Percentiles rank a stretch among this genome's conserved stretches.
These are phyloP conservation scores for Fimicolochytrium jonesii DNA, from an alignment of 192 early-diverging fungal genomes.

Conservation along the genomic window DNA sequence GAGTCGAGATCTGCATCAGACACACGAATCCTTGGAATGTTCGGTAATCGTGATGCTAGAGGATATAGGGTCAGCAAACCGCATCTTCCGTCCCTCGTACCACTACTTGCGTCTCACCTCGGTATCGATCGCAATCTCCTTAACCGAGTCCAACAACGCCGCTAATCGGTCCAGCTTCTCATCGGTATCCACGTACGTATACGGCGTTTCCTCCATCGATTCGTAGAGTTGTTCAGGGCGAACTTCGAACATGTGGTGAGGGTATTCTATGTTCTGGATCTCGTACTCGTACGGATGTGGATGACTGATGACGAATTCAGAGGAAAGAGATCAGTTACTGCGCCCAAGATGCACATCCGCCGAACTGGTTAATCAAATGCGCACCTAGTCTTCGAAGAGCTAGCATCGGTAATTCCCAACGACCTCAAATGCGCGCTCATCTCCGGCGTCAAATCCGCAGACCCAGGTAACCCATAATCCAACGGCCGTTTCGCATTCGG, in stretches of 20 bases:
- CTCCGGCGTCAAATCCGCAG: constrained; percentile 19
- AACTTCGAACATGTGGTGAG: constrained; percentile 61
- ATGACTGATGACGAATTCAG: constrained; percentile 34
- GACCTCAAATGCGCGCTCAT: constrained; percentile 33
- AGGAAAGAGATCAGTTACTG: too few species aligned
- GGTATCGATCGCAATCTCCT: constrained; percentile 89
- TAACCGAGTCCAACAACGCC: constrained; percentile 48
- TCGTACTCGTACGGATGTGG: constrained; percentile 92
- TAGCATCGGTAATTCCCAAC: constrained; percentile 34
- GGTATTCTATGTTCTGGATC: constrained; percentile 75
- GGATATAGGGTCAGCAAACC: too few species aligned
- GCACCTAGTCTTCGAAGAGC: constrained; percentile 21
- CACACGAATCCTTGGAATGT: constrained; percentile 94
- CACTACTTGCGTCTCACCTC: constrained; percentile 39
- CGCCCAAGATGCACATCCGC: too few species aligned
- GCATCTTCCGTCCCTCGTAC: too few species aligned
- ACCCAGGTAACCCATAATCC: constrained; percentile 49
- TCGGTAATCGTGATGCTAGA: constrained; percentile 74
- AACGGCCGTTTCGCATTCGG: constrained; percentile 77
- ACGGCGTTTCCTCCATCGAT: constrained; percentile 66
- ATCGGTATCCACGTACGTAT: constrained; percentile 78
- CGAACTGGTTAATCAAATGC: too few species aligned
- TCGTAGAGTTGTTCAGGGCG: constrained; percentile 45
- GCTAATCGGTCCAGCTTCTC: constrained; percentile 65
- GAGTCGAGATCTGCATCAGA: constrained; percentile 88